Conservation (phyloP, 345 rosid genomes). For the Murraya koenigii region DNA sequence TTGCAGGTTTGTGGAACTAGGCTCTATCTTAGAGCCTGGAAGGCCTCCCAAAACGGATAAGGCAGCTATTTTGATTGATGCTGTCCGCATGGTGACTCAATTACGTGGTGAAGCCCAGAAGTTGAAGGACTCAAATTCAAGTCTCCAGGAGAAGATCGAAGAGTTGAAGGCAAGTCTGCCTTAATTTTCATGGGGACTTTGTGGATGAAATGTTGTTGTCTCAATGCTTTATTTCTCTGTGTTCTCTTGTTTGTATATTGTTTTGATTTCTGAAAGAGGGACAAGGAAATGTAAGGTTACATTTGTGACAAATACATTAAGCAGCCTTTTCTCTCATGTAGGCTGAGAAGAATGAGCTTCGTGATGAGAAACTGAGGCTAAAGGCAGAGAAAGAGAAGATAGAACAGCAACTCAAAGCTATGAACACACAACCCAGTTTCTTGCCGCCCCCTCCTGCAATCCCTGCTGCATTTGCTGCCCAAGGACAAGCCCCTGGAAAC, state of each 20-base stretch:
- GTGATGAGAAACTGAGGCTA: conserved; percentile 68
- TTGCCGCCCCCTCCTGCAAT: conserved; percentile 53
- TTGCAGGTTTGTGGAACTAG: conserved; percentile 83
- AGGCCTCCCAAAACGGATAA: conserved; percentile 92
- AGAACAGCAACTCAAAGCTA: conserved; percentile 65
- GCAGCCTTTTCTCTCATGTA: conserved; percentile 17
- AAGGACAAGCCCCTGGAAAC: conserved; percentile 82
- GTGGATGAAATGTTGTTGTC: neutral
- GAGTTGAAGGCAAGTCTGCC: conserved; percentile 56
- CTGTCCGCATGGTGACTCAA: conserved; percentile 78
- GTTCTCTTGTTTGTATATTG: neutral
- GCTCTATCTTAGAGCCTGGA: conserved; percentile 79
- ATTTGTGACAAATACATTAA: neutral
- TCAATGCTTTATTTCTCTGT: neutral
- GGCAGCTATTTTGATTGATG: conserved; percentile 80
- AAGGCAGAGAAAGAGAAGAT: conserved; percentile 63
- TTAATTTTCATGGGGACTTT: neutral
- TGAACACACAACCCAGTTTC: conserved; percentile 68
- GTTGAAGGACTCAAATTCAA: conserved; percentile 80
- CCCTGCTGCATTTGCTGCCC: conserved; percentile 70
- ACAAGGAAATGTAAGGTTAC: neutral
- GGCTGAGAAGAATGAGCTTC: conserved; percentile 87
- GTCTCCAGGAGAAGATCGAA: conserved; percentile 81
- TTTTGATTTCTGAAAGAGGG: neutral
- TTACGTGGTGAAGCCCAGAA: conserved; percentile 73